phyloP scores from a whole-genome alignment of 768 basidiomycete genomes.

The Tremella fuciformis region DNA sequence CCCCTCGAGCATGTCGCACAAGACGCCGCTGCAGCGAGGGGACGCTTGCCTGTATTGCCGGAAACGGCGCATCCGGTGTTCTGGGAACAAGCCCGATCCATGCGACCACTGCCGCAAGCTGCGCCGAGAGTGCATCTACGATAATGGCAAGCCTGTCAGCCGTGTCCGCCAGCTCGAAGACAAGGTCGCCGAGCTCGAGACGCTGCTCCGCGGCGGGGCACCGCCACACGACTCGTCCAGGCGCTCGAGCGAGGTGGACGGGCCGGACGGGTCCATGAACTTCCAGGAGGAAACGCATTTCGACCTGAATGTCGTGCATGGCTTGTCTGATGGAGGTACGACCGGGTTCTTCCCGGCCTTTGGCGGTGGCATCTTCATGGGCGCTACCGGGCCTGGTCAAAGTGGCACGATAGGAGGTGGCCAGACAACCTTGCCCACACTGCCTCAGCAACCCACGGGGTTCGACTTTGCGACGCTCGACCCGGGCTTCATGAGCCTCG shows the following conservation, averaged over 20 bases:
- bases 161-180: constrained; percentile 46
- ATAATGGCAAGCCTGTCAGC: constrained; percentile 42
- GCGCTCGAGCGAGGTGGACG: constrained; percentile 1
- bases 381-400: constrained; percentile 9
- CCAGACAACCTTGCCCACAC: not conserved
- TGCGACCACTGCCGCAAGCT: constrained; percentile 41
- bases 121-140: constrained; percentile 39
- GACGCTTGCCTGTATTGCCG: constrained; percentile 47
- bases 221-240: constrained; percentile 1
- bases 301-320: constrained; percentile 22
- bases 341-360: not conserved
- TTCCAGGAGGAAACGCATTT: constrained; percentile 4
- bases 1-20: constrained; percentile 1
- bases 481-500: constrained; percentile 34
- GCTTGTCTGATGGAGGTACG: not conserved
- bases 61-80: constrained; percentile 40
- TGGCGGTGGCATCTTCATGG: constrained; percentile 12
- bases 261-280: not conserved
- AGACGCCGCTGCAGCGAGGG: constrained; percentile 34
- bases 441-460: constrained; percentile 4
- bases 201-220: constrained; percentile 17
- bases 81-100: constrained; percentile 33
- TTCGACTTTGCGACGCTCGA: constrained; percentile 45
- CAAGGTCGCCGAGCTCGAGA: constrained; percentile 42
- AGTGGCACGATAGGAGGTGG: not conserved